A percentile compares a stretch with the other conserved stretches of the same genome.
Conservation (phyloP, 352 stramenopile genomes). For the Pythium scleroteichum region DNA sequence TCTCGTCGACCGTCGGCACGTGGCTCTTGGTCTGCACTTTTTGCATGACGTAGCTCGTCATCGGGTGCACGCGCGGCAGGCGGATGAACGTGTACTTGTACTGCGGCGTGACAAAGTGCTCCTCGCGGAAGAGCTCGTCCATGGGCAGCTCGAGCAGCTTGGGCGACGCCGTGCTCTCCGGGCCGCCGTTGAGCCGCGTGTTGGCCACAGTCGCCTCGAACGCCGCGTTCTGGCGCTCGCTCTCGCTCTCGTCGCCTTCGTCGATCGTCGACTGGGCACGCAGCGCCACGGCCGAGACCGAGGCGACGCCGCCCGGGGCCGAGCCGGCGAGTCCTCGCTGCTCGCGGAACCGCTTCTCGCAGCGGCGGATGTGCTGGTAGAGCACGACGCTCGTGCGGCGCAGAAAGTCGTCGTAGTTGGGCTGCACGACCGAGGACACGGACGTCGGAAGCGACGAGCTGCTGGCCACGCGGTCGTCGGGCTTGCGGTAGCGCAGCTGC, state of each 20-base stretch:
- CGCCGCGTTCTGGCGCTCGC: not conserved
- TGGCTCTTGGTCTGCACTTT: constrained; percentile 83
- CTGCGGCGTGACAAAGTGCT: constrained; percentile 88
- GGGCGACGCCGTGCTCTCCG: constrained; percentile 48
- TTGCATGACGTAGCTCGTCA: constrained; percentile 82
- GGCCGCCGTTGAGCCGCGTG: constrained; percentile 5
- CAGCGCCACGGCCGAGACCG: constrained; percentile 7
- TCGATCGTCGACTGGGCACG: constrained; percentile 13
- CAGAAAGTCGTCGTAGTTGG: constrained; percentile 91
- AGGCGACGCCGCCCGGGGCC: not conserved
- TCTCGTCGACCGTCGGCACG: constrained; percentile 90
- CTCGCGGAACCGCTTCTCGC: constrained; percentile 79
- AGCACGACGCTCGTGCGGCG: constrained; percentile 87
- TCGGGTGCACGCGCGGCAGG: constrained; percentile 64
- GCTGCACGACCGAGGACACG: constrained; percentile 81
- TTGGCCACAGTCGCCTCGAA: constrained; percentile 11
- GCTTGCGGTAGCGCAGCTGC: constrained; percentile 77
- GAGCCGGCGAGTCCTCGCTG: constrained; percentile 33
- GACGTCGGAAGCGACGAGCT: constrained; percentile 64
- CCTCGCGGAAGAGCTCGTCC: constrained; percentile 85
- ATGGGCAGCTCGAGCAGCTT: constrained; percentile 69
- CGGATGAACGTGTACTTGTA: constrained; percentile 88
- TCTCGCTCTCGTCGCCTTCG: constrained; percentile 2
- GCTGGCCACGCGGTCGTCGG: constrained; percentile 68
- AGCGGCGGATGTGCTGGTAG: constrained; percentile 88